These are phyloP conservation scores for Boletales sp. DNA, from an alignment of 768 basidiomycete species.

Conservation along the genomic window DNA sequence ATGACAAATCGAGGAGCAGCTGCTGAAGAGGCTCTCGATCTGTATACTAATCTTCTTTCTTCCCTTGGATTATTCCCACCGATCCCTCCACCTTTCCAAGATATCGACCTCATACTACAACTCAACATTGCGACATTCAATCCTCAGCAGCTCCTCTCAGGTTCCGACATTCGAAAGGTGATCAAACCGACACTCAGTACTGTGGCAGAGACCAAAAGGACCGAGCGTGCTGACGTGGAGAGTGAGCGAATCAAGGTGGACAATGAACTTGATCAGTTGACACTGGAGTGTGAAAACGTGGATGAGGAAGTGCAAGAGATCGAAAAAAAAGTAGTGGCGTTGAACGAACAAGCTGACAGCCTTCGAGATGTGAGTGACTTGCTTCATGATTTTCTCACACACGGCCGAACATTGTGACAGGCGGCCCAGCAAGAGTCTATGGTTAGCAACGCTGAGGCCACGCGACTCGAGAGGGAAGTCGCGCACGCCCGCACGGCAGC, in stretches of 20 bases:
- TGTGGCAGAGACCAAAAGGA: conserved; percentile 69
- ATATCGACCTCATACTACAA: conserved; percentile 75
- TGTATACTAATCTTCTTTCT: conserved; percentile 73
- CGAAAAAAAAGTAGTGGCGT: conserved; percentile 64
- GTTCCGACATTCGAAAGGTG: conserved; percentile 65
- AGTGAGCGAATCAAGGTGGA: conserved; percentile 78
- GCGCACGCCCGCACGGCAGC: conserved; percentile 74
- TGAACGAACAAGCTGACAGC: conserved; percentile 77
- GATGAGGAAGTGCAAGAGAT: conserved; percentile 74
- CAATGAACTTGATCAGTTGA: conserved; percentile 76
- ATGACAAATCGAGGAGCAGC: conserved; percentile 75
- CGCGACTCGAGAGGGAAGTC: conserved; percentile 66
- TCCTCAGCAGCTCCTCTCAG: conserved; percentile 62
- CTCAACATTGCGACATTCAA: conserved; percentile 75
- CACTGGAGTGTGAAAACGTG: conserved; percentile 73
- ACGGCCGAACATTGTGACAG: conserved; percentile 34
- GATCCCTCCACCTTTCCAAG: conserved; percentile 64
- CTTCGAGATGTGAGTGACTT: conserved; percentile 63
- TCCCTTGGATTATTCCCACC: conserved; percentile 76
- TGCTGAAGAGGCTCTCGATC: conserved; percentile 78
- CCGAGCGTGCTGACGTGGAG: conserved; percentile 66
- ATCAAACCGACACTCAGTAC: conserved; percentile 75
- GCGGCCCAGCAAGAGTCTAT: conserved; percentile 74
- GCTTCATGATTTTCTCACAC: not conserved
- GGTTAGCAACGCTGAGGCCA: conserved; percentile 62